These are phyloP conservation scores for Botrytis hyacinthi DNA, from an alignment of 2,329 filamentous ascomycete genomes.

Conservation along the genomic window DNA sequence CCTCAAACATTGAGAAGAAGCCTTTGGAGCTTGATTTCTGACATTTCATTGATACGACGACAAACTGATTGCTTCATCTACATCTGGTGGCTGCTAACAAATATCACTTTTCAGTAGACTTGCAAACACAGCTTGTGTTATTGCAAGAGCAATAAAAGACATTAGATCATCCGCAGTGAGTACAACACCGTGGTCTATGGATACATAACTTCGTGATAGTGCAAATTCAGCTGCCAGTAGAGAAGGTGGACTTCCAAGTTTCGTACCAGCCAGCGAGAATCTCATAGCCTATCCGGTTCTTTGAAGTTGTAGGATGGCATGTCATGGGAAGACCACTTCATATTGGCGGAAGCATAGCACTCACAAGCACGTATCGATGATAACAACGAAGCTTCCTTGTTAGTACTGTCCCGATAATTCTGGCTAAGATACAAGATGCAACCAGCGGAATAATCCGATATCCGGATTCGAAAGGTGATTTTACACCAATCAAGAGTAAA, in stretches of 20 bases:
- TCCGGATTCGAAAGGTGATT: not conserved
- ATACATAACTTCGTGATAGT: too few relatives aligned
- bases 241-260: not conserved
- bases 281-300: not conserved
- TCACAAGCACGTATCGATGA: fast-evolving
- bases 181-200: too few relatives aligned
- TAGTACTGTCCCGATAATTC: not conserved
- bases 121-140: too few relatives aligned
- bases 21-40: not conserved
- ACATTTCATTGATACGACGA: not conserved
- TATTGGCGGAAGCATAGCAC: not conserved
- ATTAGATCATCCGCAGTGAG: too few relatives aligned
- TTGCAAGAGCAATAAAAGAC: too few relatives aligned
- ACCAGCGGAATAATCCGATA: not conserved
- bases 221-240: not conserved
- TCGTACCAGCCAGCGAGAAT: not conserved
- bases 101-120: too few relatives aligned
- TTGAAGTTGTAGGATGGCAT: not conserved
- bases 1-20: not conserved
- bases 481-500: not conserved
- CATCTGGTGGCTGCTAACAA: too few relatives aligned
- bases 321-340: not conserved
- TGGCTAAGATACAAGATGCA: not conserved
- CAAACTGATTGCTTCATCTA: not conserved
- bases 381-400: not conserved